phyloP scores from a whole-genome alignment of 371 early-diverging fungal genomes.

The Mortierella sp. region DNA sequence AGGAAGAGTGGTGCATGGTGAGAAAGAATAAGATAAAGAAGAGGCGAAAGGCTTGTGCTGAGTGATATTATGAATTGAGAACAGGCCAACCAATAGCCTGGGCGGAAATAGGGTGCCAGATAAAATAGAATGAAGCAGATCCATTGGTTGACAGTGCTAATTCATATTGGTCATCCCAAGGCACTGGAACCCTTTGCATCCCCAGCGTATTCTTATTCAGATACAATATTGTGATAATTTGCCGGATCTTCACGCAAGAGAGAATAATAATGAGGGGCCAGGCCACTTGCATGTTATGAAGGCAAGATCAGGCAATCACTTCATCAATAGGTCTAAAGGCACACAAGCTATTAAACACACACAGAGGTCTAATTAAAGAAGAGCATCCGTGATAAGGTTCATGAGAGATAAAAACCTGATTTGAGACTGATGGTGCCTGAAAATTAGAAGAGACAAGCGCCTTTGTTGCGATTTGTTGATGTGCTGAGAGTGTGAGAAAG shows the following conservation, averaged over 20 bases:
- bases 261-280: not conserved
- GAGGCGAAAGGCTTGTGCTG: not conserved
- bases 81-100: not conserved
- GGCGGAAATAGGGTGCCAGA: not conserved
- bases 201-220: not conserved
- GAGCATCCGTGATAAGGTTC: not conserved
- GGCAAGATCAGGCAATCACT: not conserved
- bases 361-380: not conserved
- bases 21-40: not conserved
- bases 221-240: not conserved
- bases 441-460: not conserved
- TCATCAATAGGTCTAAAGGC: not conserved
- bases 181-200: not conserved
- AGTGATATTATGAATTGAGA: not conserved
- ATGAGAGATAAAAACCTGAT: not conserved
- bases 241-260: not conserved
- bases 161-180: slow-evolving; percentile 1
- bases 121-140: not conserved
- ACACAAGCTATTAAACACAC: not conserved
- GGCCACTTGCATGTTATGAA: not conserved
- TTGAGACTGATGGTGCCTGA: slow-evolving; percentile 1
- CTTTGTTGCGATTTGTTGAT: not conserved
- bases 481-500: not conserved
- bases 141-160: not conserved
- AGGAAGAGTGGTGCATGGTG: not conserved